phyloP scores from a whole-genome alignment of 192 early-diverging fungal genomes.

The Podila epigama region DNA sequence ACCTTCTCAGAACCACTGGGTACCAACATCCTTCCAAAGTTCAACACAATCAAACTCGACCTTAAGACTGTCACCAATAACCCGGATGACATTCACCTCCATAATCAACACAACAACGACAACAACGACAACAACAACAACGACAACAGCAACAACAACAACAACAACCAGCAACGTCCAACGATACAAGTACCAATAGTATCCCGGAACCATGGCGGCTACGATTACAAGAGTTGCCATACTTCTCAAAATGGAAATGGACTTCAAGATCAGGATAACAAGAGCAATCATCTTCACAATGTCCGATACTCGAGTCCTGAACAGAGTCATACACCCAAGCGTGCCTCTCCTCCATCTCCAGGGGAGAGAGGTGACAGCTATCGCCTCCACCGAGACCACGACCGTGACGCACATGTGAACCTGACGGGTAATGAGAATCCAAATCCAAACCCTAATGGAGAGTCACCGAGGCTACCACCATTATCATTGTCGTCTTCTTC shows the following conservation, averaged over 20 bases:
- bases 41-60: conserved; percentile 29
- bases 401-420: not conserved
- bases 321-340: not conserved
- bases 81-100: conserved; percentile 22
- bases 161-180: not conserved
- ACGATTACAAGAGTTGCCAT: not conserved
- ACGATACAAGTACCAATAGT: not conserved
- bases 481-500: not conserved
- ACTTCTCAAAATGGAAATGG: not conserved
- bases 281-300: too few relatives aligned
- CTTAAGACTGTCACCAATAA: conserved; percentile 30
- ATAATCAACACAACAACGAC: conserved; percentile 20
- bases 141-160: not conserved
- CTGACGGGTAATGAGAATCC: conserved; percentile 14
- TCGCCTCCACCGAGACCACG: not conserved
- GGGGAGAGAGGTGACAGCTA: not conserved
- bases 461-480: conserved; percentile 27
- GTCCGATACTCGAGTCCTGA: not conserved
- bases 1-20: not conserved
- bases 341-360: too few relatives aligned
- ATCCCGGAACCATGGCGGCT: too few relatives aligned
- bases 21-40: conserved; percentile 1
- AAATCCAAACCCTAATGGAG: conserved; percentile 39
- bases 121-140: not conserved
- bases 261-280: not conserved